phyloP scores from a whole-genome alignment of 1,139 yeast genomes.

The Suhomyces ambrosiae region DNA sequence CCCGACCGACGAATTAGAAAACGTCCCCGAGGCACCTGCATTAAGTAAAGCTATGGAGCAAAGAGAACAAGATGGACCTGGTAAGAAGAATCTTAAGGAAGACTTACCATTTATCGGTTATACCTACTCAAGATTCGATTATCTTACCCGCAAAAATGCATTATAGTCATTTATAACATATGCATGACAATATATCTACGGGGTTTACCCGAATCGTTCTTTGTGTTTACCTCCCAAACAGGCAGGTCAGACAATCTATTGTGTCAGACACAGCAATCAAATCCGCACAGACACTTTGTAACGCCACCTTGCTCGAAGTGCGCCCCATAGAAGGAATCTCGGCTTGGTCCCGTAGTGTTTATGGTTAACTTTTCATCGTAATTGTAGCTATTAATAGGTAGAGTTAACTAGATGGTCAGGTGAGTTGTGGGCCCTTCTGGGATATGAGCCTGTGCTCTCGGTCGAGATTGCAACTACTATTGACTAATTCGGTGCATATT shows the following conservation, averaged over 20 bases:
- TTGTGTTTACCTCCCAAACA: background rate
- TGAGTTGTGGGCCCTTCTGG: no score
- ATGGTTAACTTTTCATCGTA: no score
- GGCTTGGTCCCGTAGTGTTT: no score
- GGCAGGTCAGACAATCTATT: background rate
- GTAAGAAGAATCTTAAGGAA: conserved; percentile 60
- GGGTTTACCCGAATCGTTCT: no score
- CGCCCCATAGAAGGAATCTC: no score
- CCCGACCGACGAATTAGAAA: conserved; percentile 96
- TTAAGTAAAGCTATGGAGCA: conserved; percentile 69
- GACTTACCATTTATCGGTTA: conserved; percentile 96
- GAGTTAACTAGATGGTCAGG: no score
- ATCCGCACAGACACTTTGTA: background rate
- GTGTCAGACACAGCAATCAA: background rate
- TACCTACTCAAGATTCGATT: conserved; percentile 92
- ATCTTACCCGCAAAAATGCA: conserved; percentile 85
- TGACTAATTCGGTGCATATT: no score
- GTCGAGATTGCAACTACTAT: no score
- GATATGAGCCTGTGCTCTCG: no score
- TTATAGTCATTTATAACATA: conserved; percentile 26
- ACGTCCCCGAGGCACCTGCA: conserved; percentile 93
- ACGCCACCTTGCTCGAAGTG: background rate
- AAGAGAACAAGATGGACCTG: conserved; percentile 45
- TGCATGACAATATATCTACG: no score
- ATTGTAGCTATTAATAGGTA: no score